phyloP scores from a whole-genome alignment of 1,284 basidiomycete genomes.

The Cutaneotrichosporon mucoides region DNA sequence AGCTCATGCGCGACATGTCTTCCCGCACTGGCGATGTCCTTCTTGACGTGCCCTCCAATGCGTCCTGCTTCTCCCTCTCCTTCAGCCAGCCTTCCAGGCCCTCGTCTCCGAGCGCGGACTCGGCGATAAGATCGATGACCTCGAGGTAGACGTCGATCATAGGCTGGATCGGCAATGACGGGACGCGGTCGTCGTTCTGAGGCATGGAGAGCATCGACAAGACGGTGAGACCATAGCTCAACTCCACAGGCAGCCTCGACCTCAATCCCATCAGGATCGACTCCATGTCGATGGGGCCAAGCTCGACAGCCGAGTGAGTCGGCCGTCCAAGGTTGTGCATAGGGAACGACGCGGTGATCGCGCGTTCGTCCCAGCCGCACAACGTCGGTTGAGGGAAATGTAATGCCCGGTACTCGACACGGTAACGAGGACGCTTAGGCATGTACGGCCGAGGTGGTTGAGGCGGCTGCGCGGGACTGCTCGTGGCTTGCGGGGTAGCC shows the following conservation, averaged over 20 bases:
- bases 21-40: constrained; percentile 28
- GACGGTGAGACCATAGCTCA: constrained; percentile 85
- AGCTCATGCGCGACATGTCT: constrained; percentile 68
- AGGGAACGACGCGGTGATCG: constrained; percentile 59
- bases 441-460: background rate
- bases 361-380: constrained; percentile 78
- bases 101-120: constrained; percentile 62
- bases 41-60: background rate
- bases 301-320: constrained; percentile 57
- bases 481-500: background rate
- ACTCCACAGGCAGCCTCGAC: constrained; percentile 74
- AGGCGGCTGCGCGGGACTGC: constrained; percentile 10
- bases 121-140: constrained; percentile 78
- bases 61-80: constrained; percentile 1
- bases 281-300: constrained; percentile 74
- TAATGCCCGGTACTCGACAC: constrained; percentile 85
- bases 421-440: constrained; percentile 59
- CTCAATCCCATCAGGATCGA: constrained; percentile 83
- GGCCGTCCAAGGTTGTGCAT: constrained; percentile 58
- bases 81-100: constrained; percentile 52
- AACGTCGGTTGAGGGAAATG: constrained; percentile 70
- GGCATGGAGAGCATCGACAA: constrained; percentile 66
- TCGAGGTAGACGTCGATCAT: constrained; percentile 83
- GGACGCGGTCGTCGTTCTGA: constrained; percentile 46
- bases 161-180: constrained; percentile 68